Evolutionary conservation across 441 rosid genomes (phyloP).

Genomic region (Aleurites moluccanus): DNA sequence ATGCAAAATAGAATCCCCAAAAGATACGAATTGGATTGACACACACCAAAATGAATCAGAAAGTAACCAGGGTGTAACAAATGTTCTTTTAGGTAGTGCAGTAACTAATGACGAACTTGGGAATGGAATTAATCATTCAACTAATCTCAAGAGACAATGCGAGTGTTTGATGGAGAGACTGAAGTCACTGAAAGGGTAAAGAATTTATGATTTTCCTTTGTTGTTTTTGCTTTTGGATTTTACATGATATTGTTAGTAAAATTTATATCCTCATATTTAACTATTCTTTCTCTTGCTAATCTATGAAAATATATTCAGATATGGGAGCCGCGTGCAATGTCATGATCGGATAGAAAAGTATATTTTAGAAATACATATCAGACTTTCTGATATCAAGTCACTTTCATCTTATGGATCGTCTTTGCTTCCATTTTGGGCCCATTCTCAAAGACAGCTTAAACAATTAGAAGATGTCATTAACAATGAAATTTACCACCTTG

Average conservation of each 20-base stretch:
- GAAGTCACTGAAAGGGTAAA: conserved; percentile 74
- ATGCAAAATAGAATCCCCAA: conserved; percentile 33
- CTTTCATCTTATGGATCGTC: conserved; percentile 54
- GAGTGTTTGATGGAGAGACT: conserved; percentile 71
- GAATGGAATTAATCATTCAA: conserved; percentile 40
- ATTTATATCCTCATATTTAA: neutral
- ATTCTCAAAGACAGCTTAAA: conserved; percentile 72
- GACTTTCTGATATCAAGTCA: conserved; percentile 78
- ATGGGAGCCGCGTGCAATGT: conserved; percentile 44
- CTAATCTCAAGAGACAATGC: conserved; percentile 51
- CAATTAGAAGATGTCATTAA: conserved; percentile 63
- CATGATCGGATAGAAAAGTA: conserved; percentile 57
- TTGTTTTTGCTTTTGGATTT: conserved; percentile 7
- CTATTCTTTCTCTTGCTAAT: conserved; percentile 24
- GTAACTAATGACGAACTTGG: conserved; percentile 32
- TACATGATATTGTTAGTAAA: conserved; percentile 3
- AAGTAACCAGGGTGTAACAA: conserved; percentile 30
- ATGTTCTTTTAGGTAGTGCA: conserved; percentile 31
- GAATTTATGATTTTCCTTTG: conserved; percentile 18
- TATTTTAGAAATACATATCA: conserved; percentile 66
- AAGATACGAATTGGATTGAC: conserved; percentile 32
- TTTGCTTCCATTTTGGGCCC: conserved; percentile 77
- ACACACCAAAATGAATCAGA: conserved; percentile 34
- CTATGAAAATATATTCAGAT: conserved; percentile 42
- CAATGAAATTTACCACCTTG: conserved; percentile 62